phyloP scores from a whole-genome alignment of 202 grass and related monocot genomes.

The Zoysia matrella region DNA sequence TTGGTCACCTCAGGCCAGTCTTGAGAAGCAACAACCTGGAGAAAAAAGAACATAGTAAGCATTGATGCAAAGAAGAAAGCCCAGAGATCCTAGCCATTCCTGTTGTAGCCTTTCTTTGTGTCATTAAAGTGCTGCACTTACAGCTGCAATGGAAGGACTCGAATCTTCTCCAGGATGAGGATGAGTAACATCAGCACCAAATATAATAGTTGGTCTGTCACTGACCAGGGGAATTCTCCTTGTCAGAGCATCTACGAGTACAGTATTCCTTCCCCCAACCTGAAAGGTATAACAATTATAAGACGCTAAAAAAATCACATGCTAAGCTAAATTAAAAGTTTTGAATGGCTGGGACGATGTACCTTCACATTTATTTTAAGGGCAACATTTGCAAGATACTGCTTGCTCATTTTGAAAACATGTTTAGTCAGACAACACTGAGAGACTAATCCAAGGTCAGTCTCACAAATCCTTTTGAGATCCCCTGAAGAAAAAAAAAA shows the following conservation, averaged over 20 bases:
- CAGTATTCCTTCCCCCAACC: constrained; percentile 47
- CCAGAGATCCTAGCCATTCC: too few relatives aligned
- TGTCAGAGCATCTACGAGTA: neutral
- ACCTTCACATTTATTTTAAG: too few relatives aligned
- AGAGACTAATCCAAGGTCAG: constrained; percentile 97
- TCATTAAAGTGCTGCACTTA: constrained; percentile 35
- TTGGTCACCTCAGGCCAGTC: too few relatives aligned
- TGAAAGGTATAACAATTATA: constrained; percentile 35
- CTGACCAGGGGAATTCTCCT: constrained; percentile 90
- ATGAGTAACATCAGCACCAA: constrained; percentile 99
- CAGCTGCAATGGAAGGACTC: constrained; percentile 99
- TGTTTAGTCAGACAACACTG: constrained; percentile 49
- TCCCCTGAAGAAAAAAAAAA: constrained; percentile 74
- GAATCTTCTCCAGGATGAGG: constrained; percentile 99
- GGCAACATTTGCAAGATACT: too few relatives aligned
- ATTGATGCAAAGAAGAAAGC: too few relatives aligned
- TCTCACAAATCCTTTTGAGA: constrained; percentile 98
- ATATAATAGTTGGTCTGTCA: constrained; percentile 96
- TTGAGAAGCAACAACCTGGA: too few relatives aligned
- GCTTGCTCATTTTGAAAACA: too few relatives aligned
- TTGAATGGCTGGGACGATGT: neutral
- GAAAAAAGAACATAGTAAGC: too few relatives aligned
- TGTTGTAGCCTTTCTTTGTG: too few relatives aligned
- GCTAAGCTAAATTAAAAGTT: neutral
- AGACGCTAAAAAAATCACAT: constrained; percentile 2